Conservation (phyloP, 73 alveolate genomes). For the Paramecium primaurelia region DNA sequence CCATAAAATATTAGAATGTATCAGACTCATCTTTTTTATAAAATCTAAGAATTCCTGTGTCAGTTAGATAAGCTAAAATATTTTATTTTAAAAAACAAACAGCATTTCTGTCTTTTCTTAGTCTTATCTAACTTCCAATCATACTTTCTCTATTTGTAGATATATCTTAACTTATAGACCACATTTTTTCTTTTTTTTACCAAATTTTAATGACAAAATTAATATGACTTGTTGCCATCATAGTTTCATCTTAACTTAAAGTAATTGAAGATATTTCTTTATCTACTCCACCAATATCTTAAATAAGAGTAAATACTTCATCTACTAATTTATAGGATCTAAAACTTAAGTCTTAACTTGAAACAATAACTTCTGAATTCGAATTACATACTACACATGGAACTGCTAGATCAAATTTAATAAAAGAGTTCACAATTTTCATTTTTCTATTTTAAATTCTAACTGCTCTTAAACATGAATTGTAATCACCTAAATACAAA, state of each 20-base stretch:
- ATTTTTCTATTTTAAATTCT: neutral
- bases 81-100: neutral
- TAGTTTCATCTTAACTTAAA: neutral
- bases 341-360: neutral
- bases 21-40: too few relatives aligned
- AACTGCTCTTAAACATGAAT: too few relatives aligned
- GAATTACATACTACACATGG: neutral
- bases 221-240: neutral
- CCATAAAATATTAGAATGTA: too few relatives aligned
- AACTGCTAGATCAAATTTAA: neutral
- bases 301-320: neutral
- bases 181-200: neutral
- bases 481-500: neutral
- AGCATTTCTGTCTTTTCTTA: neutral
- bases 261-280: neutral
- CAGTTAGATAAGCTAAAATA: neutral
- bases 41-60: neutral
- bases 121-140: too few relatives aligned
- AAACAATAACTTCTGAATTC: neutral
- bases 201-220: neutral
- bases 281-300: neutral
- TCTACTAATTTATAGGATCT: too few relatives aligned
- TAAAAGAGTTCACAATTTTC: neutral
- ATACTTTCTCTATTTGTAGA: neutral
- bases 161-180: neutral